These are phyloP conservation scores for Amphibolis antarctica DNA, from an alignment of 106 monocot species.

Conservation along the genomic window DNA sequence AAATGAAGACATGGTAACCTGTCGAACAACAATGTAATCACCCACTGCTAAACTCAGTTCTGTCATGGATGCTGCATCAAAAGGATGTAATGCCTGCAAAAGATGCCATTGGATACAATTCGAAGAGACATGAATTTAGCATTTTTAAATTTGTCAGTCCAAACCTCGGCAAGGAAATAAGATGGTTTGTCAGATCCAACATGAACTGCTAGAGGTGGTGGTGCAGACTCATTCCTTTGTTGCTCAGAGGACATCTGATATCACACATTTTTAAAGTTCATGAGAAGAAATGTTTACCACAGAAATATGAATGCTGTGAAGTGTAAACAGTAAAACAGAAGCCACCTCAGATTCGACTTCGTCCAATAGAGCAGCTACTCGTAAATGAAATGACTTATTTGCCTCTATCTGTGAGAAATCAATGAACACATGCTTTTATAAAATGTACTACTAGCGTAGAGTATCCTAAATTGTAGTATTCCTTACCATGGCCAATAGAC, in stretches of 20 bases:
- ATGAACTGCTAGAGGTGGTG: constrained; percentile 41
- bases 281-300: neutral
- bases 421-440: neutral
- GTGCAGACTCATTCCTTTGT: constrained; percentile 72
- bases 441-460: neutral
- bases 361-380: constrained; percentile 81
- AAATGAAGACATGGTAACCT: constrained; percentile 17
- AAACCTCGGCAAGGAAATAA: constrained; percentile 95
- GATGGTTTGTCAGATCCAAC: constrained; percentile 52
- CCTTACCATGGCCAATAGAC: constrained; percentile 67
- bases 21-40: constrained; percentile 87
- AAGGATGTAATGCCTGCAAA: constrained; percentile 65
- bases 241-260: constrained; percentile 71
- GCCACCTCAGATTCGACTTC: constrained; percentile 88
- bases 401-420: constrained; percentile 59
- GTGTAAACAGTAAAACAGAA: neutral
- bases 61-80: constrained; percentile 56
- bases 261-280: constrained; percentile 1
- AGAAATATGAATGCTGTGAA: neutral
- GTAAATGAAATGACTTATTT: constrained; percentile 85
- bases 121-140: neutral
- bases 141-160: neutral
- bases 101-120: neutral
- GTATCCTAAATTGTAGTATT: neutral
- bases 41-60: constrained; percentile 76